Conservation (phyloP, 495 filamentous ascomycete species). For the Aspergillus coremiiformis region DNA sequence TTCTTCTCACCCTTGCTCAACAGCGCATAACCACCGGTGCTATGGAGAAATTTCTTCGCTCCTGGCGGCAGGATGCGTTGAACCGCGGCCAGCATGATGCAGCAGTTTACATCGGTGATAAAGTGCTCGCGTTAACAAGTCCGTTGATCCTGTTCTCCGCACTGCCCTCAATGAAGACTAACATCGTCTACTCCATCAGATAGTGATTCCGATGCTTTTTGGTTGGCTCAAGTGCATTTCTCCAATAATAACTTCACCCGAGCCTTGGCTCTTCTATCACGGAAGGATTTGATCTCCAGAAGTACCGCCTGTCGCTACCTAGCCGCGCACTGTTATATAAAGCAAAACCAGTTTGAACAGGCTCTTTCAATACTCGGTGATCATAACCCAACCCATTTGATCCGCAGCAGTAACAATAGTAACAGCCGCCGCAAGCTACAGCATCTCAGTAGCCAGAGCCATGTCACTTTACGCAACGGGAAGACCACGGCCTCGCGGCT, state of each 20-base stretch:
- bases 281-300: constrained; percentile 71
- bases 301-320: constrained; percentile 86
- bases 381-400: constrained; percentile 81
- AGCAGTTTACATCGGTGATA: constrained; percentile 94
- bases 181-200: constrained; percentile 44
- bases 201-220: constrained; percentile 84
- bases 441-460: constrained; percentile 43
- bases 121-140: constrained; percentile 91
- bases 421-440: constrained; percentile 56
- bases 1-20: background rate
- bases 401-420: constrained; percentile 56
- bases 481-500: constrained; percentile 37
- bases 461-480: constrained; percentile 42
- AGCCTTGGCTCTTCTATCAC: constrained; percentile 75
- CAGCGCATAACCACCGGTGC: constrained; percentile 7
- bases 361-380: constrained; percentile 85
- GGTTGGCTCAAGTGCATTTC: constrained; percentile 92
- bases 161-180: constrained; percentile 5
- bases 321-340: constrained; percentile 86
- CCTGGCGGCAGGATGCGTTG: constrained; percentile 87
- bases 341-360: constrained; percentile 81
- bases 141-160: constrained; percentile 17
- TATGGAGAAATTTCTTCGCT: constrained; percentile 88
- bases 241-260: constrained; percentile 87
- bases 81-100: constrained; percentile 93